Percentiles rank a stretch among this genome's conserved stretches.
These are phyloP conservation scores for Fusarium nodosum DNA, from an alignment of 2,329 filamentous ascomycete genomes.

Conservation along the genomic window DNA sequence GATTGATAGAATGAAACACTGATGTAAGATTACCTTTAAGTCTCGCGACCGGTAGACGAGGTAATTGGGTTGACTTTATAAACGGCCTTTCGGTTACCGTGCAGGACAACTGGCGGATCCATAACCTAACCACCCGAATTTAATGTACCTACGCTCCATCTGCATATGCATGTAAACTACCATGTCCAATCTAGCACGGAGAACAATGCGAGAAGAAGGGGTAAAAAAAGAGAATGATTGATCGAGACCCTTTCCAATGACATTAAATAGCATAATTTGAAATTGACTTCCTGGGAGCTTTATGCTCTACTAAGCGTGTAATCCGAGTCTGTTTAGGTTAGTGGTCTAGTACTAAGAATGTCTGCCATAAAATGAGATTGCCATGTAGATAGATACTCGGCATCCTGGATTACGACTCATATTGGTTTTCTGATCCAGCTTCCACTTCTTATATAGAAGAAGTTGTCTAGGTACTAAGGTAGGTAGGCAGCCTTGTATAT, in stretches of 20 bases:
- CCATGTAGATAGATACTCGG: neutral
- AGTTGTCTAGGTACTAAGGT: neutral
- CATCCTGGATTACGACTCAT: neutral
- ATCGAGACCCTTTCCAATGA: neutral
- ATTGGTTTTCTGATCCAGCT: neutral
- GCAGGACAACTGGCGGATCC: slow-evolving; percentile 11
- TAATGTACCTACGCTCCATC: neutral
- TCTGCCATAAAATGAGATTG: neutral
- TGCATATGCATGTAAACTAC: neutral
- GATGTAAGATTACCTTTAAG: neutral
- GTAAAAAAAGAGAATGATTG: neutral
- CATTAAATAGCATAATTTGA: neutral
- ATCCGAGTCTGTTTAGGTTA: neutral
- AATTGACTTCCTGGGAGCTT: neutral
- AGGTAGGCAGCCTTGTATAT: neutral
- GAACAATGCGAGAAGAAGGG: neutral
- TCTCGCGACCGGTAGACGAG: neutral
- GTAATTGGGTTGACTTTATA: neutral
- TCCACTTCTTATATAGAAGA: neutral
- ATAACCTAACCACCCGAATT: slow-evolving; percentile 5
- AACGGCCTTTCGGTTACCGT: slow-evolving; percentile 4
- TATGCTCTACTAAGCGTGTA: neutral
- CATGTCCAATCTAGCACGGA: neutral
- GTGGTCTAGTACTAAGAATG: neutral
- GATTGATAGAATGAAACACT: neutral